Conservation (phyloP, 2,329 filamentous ascomycete genomes). For the Stachybotrys elegans region DNA sequence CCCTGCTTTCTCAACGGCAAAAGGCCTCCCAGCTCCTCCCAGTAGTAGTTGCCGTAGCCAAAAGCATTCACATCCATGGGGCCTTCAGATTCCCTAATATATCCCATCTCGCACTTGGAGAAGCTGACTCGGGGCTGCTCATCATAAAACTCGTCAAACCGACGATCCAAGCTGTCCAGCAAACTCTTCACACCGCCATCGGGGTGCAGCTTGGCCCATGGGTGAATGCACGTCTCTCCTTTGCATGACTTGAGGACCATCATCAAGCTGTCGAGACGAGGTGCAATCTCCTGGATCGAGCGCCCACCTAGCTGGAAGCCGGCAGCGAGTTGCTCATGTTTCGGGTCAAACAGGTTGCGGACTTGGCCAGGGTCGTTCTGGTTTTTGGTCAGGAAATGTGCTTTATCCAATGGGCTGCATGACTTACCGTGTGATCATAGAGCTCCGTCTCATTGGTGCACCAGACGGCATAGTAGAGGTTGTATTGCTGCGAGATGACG, state of each 20-base stretch:
- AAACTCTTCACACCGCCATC: background rate
- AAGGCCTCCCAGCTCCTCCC: too few relatives aligned
- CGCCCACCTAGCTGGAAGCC: slow-evolving; percentile 2
- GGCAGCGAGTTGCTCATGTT: background rate
- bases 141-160: slow-evolving; percentile 6
- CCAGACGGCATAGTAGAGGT: slow-evolving; percentile 51
- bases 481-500: slow-evolving; percentile 40
- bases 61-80: background rate
- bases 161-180: background rate
- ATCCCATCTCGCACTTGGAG: background rate
- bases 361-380: background rate
- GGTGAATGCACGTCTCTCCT: slow-evolving; percentile 3
- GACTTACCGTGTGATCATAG: slow-evolving; percentile 44
- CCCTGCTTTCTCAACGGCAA: too few relatives aligned
- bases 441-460: slow-evolving; percentile 44
- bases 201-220: slow-evolving; percentile 7
- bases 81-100: background rate
- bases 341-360: background rate
- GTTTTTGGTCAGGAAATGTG: background rate
- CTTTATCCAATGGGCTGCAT: background rate
- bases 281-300: slow-evolving; percentile 3
- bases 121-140: slow-evolving; percentile 5
- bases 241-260: slow-evolving; percentile 11
- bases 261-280: slow-evolving; percentile 8
- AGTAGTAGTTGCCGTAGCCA: background rate